Evolutionary conservation across 2,329 filamentous ascomycete genomes (phyloP), one percentile per base, ranked within the genome.

Genomic region (Phialemoniopsis sp.): DNA sequence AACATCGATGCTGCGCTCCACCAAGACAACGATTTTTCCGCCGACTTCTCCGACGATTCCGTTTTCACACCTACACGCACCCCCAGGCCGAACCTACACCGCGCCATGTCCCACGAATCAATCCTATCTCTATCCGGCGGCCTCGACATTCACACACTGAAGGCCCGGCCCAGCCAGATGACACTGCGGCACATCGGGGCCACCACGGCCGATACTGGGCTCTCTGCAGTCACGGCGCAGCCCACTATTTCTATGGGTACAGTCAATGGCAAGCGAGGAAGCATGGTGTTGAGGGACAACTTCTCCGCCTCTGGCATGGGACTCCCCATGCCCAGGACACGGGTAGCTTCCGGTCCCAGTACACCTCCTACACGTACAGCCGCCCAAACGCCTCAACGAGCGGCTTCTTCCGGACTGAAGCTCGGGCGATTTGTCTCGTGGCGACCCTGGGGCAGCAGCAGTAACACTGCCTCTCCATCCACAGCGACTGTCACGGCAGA

Each of bases 111-210:
- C 2, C 89, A 95, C 51, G 90, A 96, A 57, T 95, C 88, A 14
- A 82, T 96, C 45, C 77, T 96, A 49, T 96, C 90, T 0, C 76
- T 95, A 2, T 80, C 83, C 0, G 89, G 89, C 4, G 89, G 89
- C 3, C 83, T 95, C 58, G 91, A 96, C 56, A 94, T 95, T 36
- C 89, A 95, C 58, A 89, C 86, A 0, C 71, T 94, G 5, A 82
- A 84, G 52, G 73, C 76, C 2, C 78, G 86, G 4, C 87, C 88
- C 0, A 87, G 85, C 28, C 87, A 94, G 52, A 74, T 93, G 42
- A 78, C 82, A 16, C 54, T 79, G 45, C 57, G 73, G 37, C 67
- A 70, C 26, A 63, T 76, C 17, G 78, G 73, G 42, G 69, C 68
- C 41, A 68, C 70, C 3, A 66, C 69, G 2, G 74, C 73, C 30